phyloP scores from a whole-genome alignment of 176 grass and related monocot species.

The Carex myosuroides region DNA sequence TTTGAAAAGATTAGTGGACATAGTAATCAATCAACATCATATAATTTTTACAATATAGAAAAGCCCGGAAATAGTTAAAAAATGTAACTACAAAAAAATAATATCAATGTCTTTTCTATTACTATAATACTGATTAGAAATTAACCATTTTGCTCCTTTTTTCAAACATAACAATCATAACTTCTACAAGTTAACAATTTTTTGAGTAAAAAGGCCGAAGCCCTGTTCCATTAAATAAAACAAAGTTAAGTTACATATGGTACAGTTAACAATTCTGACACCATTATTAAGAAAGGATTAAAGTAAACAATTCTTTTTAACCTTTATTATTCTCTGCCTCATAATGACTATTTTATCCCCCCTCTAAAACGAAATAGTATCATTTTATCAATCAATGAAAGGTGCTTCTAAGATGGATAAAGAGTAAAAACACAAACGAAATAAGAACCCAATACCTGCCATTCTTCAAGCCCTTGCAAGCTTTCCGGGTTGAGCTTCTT shows the following conservation, averaged over 20 bases:
- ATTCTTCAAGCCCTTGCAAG: conserved; percentile 76
- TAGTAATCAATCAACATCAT: neutral
- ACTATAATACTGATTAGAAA: neutral
- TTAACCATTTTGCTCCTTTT: neutral
- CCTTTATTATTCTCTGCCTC: neutral
- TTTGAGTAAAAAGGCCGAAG: too few species aligned
- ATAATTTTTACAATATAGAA: neutral
- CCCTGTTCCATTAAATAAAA: too few species aligned
- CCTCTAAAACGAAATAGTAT: neutral
- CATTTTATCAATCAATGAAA: neutral
- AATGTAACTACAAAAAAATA: neutral
- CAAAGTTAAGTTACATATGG: too few species aligned
- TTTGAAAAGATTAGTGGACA: neutral
- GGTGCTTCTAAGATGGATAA: neutral
- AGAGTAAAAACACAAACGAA: neutral
- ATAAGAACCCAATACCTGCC: conserved; percentile 49
- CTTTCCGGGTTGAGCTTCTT: conserved; percentile 86
- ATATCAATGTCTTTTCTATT: neutral
- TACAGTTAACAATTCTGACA: neutral
- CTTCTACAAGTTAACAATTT: neutral
- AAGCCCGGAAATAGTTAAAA: neutral
- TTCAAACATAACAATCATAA: neutral
- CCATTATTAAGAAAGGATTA: neutral
- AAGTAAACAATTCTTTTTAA: neutral
- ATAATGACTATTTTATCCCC: neutral